Conservation (phyloP, 176 grass and related monocot species). For the Rhynchospora breviuscula region DNA sequence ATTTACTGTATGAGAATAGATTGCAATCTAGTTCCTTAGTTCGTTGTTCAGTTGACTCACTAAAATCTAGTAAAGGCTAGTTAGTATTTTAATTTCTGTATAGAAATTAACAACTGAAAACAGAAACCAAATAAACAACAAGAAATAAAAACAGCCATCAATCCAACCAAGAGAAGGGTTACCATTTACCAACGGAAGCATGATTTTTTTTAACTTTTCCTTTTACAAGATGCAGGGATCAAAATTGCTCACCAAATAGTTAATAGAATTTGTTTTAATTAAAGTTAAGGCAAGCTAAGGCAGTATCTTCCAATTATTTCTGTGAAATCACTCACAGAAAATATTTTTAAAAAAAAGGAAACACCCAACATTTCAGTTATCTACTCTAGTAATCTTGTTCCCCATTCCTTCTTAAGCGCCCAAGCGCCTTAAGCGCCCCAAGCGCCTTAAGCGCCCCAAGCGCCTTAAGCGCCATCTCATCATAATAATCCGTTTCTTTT, state of each 20-base stretch:
- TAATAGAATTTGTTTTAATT: background rate
- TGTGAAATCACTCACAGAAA: background rate
- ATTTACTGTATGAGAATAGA: no score
- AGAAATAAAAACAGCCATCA: no score
- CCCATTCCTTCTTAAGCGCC: slow-evolving; percentile 13
- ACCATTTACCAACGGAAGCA: background rate
- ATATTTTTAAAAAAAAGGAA: background rate
- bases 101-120: no score
- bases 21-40: no score
- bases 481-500: slow-evolving; percentile 27
- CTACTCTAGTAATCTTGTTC: slow-evolving; percentile 17
- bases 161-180: no score
- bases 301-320: no score
- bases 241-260: background rate
- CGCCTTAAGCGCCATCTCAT: background rate
- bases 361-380: background rate
- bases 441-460: background rate
- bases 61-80: no score
- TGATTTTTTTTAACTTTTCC: background rate
- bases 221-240: background rate
- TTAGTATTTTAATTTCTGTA: no score
- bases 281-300: background rate
- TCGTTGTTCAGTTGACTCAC: no score
- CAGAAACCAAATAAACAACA: no score
- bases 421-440: background rate